Base-by-base conservation (phyloP, 225 moss, liverwort and hornwort species). In the Antitrichia curtipendula region DNA sequence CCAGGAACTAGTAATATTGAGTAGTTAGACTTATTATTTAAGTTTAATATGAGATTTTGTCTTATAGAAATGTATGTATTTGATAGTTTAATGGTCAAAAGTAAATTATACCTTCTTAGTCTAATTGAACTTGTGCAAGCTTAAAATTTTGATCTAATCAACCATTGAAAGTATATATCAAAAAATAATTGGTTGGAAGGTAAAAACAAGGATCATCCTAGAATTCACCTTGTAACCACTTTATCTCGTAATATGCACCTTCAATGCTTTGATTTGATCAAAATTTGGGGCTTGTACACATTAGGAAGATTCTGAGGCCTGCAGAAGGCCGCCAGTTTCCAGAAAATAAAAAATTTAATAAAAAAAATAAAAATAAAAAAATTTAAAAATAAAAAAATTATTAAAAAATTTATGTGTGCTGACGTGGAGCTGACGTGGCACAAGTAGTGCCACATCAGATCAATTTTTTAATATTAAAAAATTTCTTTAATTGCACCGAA, bases 191-290 rank as follows among this genome's bases (percentile, higher is more conserved):
- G 6, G 11, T 77, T 77, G 2, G n/a, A 77, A 77, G 38, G 6
- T n/a, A 24, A n/a, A 53, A 56, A 15, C 54, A 77, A 56, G 0
- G 6, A 0, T 38, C 11, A 38, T n/a, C 3, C 0, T 0, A 0
- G 1, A n/a, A 54, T 76, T n/a, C 6, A 9, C 10, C 54, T 53
- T 53, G 8, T 10, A n/a, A 76, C 9, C 1, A 54, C n/a, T 77
- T 25, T 10, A 56, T 38, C 7, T 56, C 1, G 0, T 27, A 77
- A 25, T 77, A 11, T 27, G 10, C 6, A 36, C 27, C 8, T 56
- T 6, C 16, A 38, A 25, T 56, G 4, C 4, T 54, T 45, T 10
- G 1, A 16, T 54, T 56, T 38, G 2, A 25, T 38, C 16, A 24
- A 9, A 6, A 7, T 16, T 77, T 56, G 10, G 6, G 54, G 5